These are phyloP conservation scores for Didymosphaeria variabile DNA, from an alignment of 2,329 filamentous ascomycete genomes.

Conservation along the genomic window DNA sequence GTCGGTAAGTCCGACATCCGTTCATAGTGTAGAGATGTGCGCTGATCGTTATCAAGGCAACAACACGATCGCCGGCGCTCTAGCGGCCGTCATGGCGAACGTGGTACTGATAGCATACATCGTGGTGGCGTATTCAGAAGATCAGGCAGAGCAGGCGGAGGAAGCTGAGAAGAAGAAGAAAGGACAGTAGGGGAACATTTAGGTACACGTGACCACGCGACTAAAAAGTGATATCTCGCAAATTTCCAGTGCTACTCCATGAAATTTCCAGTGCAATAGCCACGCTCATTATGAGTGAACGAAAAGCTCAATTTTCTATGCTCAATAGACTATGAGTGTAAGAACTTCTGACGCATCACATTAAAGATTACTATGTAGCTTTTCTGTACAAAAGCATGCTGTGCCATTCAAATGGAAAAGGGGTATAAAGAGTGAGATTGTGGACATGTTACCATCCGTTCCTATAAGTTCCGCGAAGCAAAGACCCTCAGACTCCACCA, in stretches of 20 bases:
- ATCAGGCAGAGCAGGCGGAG: slow-evolving; percentile 63
- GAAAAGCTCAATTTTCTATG: not conserved
- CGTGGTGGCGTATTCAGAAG: slow-evolving; percentile 89
- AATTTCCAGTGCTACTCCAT: slow-evolving; percentile 10
- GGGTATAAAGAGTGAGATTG: slow-evolving; percentile 24
- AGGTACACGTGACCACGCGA: not conserved
- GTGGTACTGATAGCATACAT: slow-evolving; percentile 91
- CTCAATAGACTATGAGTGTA: not conserved
- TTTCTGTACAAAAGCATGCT: slow-evolving; percentile 16
- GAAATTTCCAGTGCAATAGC: not conserved
- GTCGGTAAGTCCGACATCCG: slow-evolving; percentile 64
- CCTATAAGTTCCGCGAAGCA: slow-evolving; percentile 2
- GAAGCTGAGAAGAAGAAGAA: slow-evolving; percentile 58
- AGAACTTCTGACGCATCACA: slow-evolving; percentile 11
- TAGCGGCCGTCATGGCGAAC: slow-evolving; percentile 90
- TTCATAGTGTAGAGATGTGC: not conserved
- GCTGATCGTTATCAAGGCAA: slow-evolving; percentile 69
- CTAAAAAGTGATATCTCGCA: not conserved
- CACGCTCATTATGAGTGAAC: not conserved
- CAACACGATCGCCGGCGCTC: slow-evolving; percentile 83
- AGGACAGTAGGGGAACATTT: slow-evolving; percentile 7
- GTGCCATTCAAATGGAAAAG: not conserved
- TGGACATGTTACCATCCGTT: slow-evolving; percentile 1
- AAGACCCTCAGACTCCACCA: slow-evolving; percentile 12
- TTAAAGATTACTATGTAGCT: slow-evolving; percentile 41